Base-by-base conservation (phyloP, 768 basidiomycete genomes). In the Chalciporus pseudorubinellus region DNA sequence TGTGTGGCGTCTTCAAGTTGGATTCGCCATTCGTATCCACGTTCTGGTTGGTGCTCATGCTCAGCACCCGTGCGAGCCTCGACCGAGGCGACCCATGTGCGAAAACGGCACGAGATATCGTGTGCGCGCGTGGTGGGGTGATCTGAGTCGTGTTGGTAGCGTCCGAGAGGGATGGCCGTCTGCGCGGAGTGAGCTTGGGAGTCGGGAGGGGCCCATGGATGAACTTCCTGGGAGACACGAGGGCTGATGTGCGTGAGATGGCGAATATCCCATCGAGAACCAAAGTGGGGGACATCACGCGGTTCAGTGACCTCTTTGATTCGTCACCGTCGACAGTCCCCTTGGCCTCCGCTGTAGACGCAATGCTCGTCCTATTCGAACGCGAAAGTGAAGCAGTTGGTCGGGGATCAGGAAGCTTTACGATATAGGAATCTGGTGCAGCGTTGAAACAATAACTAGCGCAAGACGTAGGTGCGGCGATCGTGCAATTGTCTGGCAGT, bases 231-330 rank as follows among this genome's bases (percentile, higher is more conserved):
- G 49, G 29, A 10, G 22, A 39, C 36, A 20, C n/a, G 36, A 9
- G 1, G 38, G 7, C 0, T 1, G 34, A 11, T 1, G 24, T 6
- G 10, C 13, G 29, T 1, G 62, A 50, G 43, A 64, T 53, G 11
- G 59, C 59, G 4, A 63, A 63, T 19, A 63, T 50, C 6, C 62
- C 62, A 2, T 63, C 62, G 26, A 63, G 43, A 0, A 63, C 57
- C 29, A 63, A 9, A 0, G 53, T 53, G 3, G 61, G 61, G 20
- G 61, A 51, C 3, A 16, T 12, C 10, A 2, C 14, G 1, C 48
- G 56, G 28, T 19, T 45, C 6, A 41, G 45, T 13, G 20, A 16
- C 2, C 49, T 51, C 16, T 13, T 40, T n/a, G 34, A 36, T 13
- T 10, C 6, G 31, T 13, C 13, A 0, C n/a, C 8, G 19, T 39